phyloP scores from a whole-genome alignment of 257 asterid species.

The Scutellaria galericulata region DNA sequence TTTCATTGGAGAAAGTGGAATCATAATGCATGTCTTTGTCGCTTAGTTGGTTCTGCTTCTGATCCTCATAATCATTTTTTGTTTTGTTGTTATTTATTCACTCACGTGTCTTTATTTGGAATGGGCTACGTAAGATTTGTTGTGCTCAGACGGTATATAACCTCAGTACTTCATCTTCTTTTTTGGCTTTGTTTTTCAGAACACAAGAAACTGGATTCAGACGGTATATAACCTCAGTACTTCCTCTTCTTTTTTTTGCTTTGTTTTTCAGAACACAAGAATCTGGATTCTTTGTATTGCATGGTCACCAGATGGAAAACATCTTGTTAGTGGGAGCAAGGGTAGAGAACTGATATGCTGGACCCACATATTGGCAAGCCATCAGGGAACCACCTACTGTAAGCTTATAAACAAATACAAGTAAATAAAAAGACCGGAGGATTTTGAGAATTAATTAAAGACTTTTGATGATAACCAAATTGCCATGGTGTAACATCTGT shows the following conservation, averaged over 20 bases:
- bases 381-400: too few species aligned
- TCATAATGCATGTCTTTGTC: slow-evolving; percentile 6
- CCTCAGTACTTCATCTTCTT: background rate
- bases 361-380: too few species aligned
- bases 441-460: too few species aligned
- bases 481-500: too few species aligned
- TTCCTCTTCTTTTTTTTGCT: too few species aligned
- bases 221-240: too few species aligned
- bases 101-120: background rate
- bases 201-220: too few species aligned
- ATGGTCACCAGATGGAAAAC: slow-evolving; percentile 91
- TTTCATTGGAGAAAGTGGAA: slow-evolving; percentile 1
- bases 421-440: too few species aligned
- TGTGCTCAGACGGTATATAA: slow-evolving; percentile 17
- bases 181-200: slow-evolving; percentile 47
- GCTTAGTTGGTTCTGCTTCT: slow-evolving; percentile 1
- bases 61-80: background rate
- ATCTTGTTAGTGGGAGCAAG: slow-evolving; percentile 96
- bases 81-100: background rate
- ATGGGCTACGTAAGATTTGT: background rate
- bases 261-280: too few species aligned
- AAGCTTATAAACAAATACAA: too few species aligned
- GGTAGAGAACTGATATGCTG: slow-evolving; percentile 87
- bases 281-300: slow-evolving; percentile 96
- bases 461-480: too few species aligned